Evolutionary conservation across 75 land plant genomes (phyloP), one percentile per base, ranked within the genome.

Genomic region (Pinus taeda): DNA sequence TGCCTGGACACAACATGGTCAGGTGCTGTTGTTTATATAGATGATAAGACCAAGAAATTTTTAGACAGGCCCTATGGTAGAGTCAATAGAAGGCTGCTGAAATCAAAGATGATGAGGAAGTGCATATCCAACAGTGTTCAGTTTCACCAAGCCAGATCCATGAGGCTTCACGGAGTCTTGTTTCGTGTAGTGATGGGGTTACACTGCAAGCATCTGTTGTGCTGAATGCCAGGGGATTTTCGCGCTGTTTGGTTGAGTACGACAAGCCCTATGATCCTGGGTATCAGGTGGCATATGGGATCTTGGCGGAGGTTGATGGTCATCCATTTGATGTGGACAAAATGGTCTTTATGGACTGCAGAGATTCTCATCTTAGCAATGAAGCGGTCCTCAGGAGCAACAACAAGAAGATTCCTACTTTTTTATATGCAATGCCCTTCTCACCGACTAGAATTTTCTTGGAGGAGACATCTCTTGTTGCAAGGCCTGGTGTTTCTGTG

Each of bases 311-410:
- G 84, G 95, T 93, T 5, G 98, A 97, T 59, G 83, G 83, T 6
- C 99, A 95, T 77, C 99, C 99, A 15, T 97, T 95, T 81, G 98
- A 94, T 74, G 49, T 89, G 73, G 89, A 97, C 79, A 92, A 97
- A 79, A 97, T 97, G 99, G 87, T 97, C 15, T 95, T 97, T 80
- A 97, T 97, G 99, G 99, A 97, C 63, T 97, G 99, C 98, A 85
- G 99, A 71, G 99, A 97, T 81, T 87, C 93, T 8, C 98, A 97
- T 76, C 78, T 97, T 9, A 75, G 69, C 21, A 75, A 71, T 37
- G 77, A 84, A 21, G 21, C 63, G 39, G 79, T 80, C 14, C 30
- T 94, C 42, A 83, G 75, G 77, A 74, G 79, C 29, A 82, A 83
- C 42, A 97, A 97, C 71, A 61, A 75, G 17, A 88, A 78, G 79